Evolutionary conservation across 441 rosid species (phyloP).

Genomic region (Syzygium syzygioides): DNA sequence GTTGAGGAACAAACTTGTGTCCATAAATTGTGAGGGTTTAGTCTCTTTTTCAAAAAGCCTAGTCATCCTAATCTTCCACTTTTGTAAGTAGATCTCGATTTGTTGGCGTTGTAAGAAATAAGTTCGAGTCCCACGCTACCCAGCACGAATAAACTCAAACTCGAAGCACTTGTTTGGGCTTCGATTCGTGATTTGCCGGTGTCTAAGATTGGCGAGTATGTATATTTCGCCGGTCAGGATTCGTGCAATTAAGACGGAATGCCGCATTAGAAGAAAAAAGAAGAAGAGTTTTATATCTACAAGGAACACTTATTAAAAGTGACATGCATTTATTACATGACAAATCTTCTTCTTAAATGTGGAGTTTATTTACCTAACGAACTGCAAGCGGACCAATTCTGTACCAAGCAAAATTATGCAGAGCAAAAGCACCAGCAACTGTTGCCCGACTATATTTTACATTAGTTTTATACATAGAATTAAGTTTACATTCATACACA

Average conservation of each 20-base stretch:
- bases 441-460: neutral
- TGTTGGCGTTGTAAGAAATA: too few relatives aligned
- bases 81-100: neutral
- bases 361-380: neutral
- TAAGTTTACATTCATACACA: neutral
- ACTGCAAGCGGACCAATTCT: neutral
- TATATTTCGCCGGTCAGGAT: too few relatives aligned
- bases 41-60: neutral
- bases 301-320: neutral
- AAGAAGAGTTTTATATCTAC: neutral
- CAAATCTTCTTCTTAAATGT: neutral
- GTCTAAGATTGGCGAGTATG: too few relatives aligned
- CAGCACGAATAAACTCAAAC: too few relatives aligned
- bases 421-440: neutral
- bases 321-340: neutral
- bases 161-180: too few relatives aligned
- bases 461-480: neutral
- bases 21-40: neutral
- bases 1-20: neutral
- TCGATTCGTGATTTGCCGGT: too few relatives aligned
- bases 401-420: neutral
- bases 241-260: too few relatives aligned
- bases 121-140: too few relatives aligned
- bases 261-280: neutral
- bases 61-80: neutral